These are phyloP conservation scores for Sesbania bispinosa DNA, from an alignment of 306 rosid species.

Conservation along the genomic window DNA sequence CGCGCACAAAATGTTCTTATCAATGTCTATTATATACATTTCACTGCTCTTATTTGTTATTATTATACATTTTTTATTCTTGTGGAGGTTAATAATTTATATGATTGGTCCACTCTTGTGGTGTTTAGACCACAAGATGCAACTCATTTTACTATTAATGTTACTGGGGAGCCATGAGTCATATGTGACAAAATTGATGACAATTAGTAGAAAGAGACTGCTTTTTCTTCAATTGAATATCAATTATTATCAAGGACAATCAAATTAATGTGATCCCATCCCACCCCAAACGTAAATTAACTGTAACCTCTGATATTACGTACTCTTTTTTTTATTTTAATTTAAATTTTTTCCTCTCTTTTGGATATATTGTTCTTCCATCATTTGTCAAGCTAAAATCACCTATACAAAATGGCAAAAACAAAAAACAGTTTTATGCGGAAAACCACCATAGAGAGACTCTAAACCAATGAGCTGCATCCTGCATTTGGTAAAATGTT, in stretches of 20 bases:
- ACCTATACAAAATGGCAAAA: background rate
- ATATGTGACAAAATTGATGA: slow-evolving; percentile 35
- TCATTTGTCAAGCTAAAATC: slow-evolving; percentile 8
- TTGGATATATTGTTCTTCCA: background rate
- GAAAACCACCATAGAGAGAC: slow-evolving; percentile 31
- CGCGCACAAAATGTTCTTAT: slow-evolving; percentile 5
- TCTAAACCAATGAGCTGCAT: slow-evolving; percentile 15
- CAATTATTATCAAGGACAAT: slow-evolving; percentile 19
- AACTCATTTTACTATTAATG: slow-evolving; percentile 29
- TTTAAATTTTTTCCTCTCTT: background rate
- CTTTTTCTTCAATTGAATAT: background rate
- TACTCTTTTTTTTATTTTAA: background rate
- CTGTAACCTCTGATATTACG: background rate
- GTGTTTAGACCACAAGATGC: slow-evolving; percentile 26
- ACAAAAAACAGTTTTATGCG: slow-evolving; percentile 12
- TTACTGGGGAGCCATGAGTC: slow-evolving; percentile 6
- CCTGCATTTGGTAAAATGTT: slow-evolving; percentile 26
- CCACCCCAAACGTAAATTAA: background rate
- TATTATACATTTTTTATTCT: background rate
- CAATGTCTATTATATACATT: background rate
- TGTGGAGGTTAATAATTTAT: slow-evolving; percentile 12
- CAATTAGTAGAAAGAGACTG: slow-evolving; percentile 26
- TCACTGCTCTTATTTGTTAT: background rate
- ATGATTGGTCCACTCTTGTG: slow-evolving; percentile 20
- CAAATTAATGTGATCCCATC: slow-evolving; percentile 26